A percentile compares a stretch with the other conserved stretches of the same genome.
Evolutionary conservation across 352 stramenopile genomes (phyloP).

Genomic region (Thraustochytrium striatum): DNA sequence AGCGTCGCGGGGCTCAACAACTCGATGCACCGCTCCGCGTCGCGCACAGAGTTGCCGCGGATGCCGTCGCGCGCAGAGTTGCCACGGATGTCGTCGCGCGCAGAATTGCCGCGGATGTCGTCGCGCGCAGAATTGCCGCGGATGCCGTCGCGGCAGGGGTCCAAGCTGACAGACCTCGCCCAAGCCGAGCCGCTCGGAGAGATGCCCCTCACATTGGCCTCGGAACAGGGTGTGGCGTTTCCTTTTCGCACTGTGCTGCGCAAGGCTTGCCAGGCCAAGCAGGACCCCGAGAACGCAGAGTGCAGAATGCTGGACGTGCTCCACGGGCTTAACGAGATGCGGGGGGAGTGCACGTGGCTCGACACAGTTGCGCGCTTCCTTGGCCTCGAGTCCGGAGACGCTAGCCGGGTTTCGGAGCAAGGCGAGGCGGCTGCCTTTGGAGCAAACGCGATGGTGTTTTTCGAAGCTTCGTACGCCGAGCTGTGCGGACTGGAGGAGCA

Average conservation of each 20-base stretch:
- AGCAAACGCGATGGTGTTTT: not conserved
- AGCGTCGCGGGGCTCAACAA: too few species aligned
- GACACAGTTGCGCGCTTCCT: not conserved
- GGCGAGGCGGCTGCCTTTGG: not conserved
- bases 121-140: too few species aligned
- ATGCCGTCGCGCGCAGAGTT: too few species aligned
- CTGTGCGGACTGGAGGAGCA: not conserved
- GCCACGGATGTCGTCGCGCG: too few species aligned
- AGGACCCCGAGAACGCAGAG: slow-evolving; percentile 9
- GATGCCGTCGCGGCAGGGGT: not conserved
- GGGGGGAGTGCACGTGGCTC: not conserved
- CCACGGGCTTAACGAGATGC: not conserved
- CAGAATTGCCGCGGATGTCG: too few species aligned
- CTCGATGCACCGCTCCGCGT: too few species aligned
- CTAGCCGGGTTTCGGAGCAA: not conserved
- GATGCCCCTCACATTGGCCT: not conserved
- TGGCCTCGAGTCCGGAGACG: not conserved
- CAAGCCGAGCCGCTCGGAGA: not conserved
- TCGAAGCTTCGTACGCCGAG: not conserved
- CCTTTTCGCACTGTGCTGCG: not conserved
- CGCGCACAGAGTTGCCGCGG: too few species aligned
- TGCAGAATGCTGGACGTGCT: slow-evolving; percentile 19
- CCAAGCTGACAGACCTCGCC: not conserved
- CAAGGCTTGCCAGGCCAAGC: too few species aligned
- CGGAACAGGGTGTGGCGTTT: not conserved